Base-by-base conservation (phyloP, 2,329 filamentous ascomycete species). In the Elsinoe ampelina region DNA sequence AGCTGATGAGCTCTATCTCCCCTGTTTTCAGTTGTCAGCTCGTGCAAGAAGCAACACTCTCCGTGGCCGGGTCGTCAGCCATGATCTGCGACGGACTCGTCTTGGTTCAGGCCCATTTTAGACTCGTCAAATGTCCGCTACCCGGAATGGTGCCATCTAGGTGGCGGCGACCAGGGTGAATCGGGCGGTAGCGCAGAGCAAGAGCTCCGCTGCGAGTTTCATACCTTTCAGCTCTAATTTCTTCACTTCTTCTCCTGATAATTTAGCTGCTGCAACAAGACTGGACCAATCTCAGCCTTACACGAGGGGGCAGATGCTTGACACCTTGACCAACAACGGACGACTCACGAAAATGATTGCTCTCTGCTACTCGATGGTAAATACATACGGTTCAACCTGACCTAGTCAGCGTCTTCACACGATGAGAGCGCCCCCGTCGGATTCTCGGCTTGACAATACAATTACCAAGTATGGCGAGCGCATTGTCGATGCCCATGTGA, bases 141-240 rank as follows among this genome's bases (percentile, higher is more conserved):
- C 26, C 45, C 22, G 26, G 17, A 34, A 35, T 50, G 26, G 45
- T 35, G 45, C 34, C 22, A 50, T 50, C 7, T 48, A 32, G 43
- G 3, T 34, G 19, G 22, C 43, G 43, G 43, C 22, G 32, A 22
- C 19, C 39, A 43, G 17, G n/a, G n/a, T 11, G n/a, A 43, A 48
- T 48, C 19, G 3, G 30, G 43, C 22, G 43, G 43, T 48, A 48
- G 43, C 22, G 43, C 22, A 11, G 10, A 22, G 17, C 19, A 22
- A 10, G 13, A 22, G 7, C 22, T 26, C 22, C 22, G 22, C 22
- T 26, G 22, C 6, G 19, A 20, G 41, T 43, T 43, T 43, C 41
- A 43, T 22, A 43, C 19, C 41, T n/a, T 43, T 43, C 41, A 43
- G 41, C 41, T 22, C 41, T 45, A 45, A 45, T 45, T 45, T 45